Evolutionary conservation across 1,284 basidiomycete species (phyloP), one percentile per base, ranked within the genome.

Genomic region (Apiotrichum veenhuisii): DNA sequence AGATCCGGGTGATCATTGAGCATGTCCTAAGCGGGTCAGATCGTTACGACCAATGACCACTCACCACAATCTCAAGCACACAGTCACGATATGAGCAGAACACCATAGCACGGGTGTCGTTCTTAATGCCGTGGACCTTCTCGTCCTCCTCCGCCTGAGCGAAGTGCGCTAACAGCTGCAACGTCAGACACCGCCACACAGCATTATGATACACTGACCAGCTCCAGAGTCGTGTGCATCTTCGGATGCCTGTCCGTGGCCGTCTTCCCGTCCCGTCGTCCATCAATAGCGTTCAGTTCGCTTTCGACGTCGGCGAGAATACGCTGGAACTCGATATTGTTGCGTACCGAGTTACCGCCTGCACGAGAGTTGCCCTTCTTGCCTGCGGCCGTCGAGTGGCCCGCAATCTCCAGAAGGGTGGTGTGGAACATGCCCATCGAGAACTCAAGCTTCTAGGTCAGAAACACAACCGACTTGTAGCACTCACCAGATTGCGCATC

Each of bases 71-170:
- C 77, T 98, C 93, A 52, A 92, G 87, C 3, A 98, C 91, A 51
- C 87, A 88, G 55, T 90, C 86, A 48, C 96, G 82, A 71, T 85
- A 94, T 7, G 88, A 87, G 58, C 89, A 90, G 70, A 98, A 99
- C 1, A 99, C 89, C 89, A 98, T 99, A n/a, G 87, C 89, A 58
- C 87, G 83, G 0, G 91, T 91, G 58, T 82, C 78, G 57, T 71
- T 72, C 43, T 77, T 73, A 40, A 63, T 64, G 11, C 67, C 74
- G 22, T 75, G 80, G 12, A 66, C 74, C 5, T 80, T 82, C 55
- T 69, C 77, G 57, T 85, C 82, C 34, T 79, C 77, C 48, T 84
- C 76, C 38, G 81, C 80, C 64, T 83, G 78, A 10, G 82, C 84
- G 69, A 97, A 95, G 72, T 96, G 88, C 38, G 89, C 83, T 10